Conservation (phyloP, 371 early-diverging fungal species). For the Caulochytrium protostelioides region DNA sequence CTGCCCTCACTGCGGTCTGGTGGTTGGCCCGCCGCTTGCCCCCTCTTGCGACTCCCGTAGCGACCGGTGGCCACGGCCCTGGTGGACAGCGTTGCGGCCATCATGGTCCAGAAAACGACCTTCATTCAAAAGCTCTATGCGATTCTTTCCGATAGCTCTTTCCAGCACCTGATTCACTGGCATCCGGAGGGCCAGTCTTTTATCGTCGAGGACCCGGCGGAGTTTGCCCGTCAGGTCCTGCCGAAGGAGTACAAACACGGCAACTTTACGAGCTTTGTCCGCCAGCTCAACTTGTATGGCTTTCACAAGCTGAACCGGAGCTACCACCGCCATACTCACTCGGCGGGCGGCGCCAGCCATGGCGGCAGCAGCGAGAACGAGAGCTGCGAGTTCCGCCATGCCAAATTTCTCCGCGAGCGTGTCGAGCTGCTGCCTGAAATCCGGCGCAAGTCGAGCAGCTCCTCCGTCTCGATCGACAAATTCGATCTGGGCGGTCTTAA, state of each 20-base stretch:
- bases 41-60: too few relatives aligned
- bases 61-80: too few relatives aligned
- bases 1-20: too few relatives aligned
- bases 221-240: constrained; percentile 2
- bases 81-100: too few relatives aligned
- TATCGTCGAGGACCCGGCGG: constrained; percentile 4
- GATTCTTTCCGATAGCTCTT: constrained; percentile 1
- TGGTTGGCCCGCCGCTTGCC: too few relatives aligned
- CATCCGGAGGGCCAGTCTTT: constrained; percentile 1
- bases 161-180: constrained; percentile 6
- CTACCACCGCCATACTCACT: constrained; percentile 6
- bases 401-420: constrained; percentile 4
- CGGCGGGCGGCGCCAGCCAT: neutral
- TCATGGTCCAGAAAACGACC: constrained; percentile 7
- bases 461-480: too few relatives aligned
- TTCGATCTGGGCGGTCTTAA: too few relatives aligned
- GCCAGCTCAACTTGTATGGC: constrained; percentile 57
- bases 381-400: constrained; percentile 10
- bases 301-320: constrained; percentile 16
- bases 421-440: constrained; percentile 6
- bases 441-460: constrained; percentile 8
- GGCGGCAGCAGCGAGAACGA: constrained; percentile 2
- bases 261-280: constrained; percentile 63
- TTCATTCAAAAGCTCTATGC: constrained; percentile 7
- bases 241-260: constrained; percentile 45